Percentiles rank a stretch among this genome's conserved stretches.
Conservation (phyloP, 768 basidiomycete species). For the Holtermannia corniformis region DNA sequence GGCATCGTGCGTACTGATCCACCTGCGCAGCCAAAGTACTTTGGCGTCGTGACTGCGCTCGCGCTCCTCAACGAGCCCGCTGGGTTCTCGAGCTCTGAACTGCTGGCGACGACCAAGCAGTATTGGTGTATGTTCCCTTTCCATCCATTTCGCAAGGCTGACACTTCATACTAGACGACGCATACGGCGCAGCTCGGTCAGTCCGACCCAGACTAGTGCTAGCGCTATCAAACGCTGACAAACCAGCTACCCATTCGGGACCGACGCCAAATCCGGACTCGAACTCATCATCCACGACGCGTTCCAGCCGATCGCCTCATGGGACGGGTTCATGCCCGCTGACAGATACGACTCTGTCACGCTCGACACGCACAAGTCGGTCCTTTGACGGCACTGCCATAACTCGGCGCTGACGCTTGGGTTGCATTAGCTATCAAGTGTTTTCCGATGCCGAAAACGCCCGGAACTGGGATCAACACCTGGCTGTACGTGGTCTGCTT, state of each 20-base stretch:
- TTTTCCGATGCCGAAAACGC: constrained; percentile 28
- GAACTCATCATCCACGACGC: constrained; percentile 34
- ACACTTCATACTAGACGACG: constrained; percentile 22
- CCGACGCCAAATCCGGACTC: constrained; percentile 19
- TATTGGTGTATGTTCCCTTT: constrained; percentile 16
- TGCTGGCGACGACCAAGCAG: constrained; percentile 26
- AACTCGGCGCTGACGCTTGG: neutral
- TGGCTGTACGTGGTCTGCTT: too few relatives aligned
- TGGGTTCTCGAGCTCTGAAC: constrained; percentile 20
- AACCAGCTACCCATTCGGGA: constrained; percentile 9
- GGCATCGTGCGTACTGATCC: neutral
- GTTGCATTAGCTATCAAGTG: constrained; percentile 26
- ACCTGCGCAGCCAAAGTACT: constrained; percentile 11
- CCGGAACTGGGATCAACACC: constrained; percentile 26
- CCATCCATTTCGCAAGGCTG: neutral
- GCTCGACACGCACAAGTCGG: constrained; percentile 40
- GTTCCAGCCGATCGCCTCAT: constrained; percentile 31
- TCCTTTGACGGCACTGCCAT: neutral
- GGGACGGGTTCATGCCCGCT: constrained; percentile 29
- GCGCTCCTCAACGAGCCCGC: constrained; percentile 40
- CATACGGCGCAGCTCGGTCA: constrained; percentile 37
- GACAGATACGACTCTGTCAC: constrained; percentile 32
- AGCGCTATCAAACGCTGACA: neutral
- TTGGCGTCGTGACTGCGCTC: constrained; percentile 37
- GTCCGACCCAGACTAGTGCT: constrained; percentile 20